Evolutionary conservation across 2,329 filamentous ascomycete species (phyloP).

Genomic region (Verticillium klebahnii): DNA sequence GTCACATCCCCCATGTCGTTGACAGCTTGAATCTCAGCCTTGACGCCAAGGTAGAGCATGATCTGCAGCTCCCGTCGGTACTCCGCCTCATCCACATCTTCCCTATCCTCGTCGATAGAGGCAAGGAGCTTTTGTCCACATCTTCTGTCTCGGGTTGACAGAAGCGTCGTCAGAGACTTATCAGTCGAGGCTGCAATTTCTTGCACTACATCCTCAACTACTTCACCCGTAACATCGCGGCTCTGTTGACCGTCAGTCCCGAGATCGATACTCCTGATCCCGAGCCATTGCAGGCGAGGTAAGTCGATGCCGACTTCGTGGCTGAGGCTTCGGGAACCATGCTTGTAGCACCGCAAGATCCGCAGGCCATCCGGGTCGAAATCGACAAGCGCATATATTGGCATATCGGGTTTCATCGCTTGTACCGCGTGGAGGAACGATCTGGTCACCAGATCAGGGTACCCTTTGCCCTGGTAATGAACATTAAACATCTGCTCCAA

Average conservation of each 20-base stretch:
- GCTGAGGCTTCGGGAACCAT: constrained; percentile 58
- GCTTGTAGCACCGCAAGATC: constrained; percentile 70
- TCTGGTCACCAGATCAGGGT: constrained; percentile 69
- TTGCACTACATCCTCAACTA: constrained; percentile 13
- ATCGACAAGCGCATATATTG: constrained; percentile 64
- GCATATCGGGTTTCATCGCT: constrained; percentile 39
- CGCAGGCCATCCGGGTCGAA: constrained; percentile 72
- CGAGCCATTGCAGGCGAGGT: constrained; percentile 59
- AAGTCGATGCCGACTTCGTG: constrained; percentile 53
- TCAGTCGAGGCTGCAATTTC: not conserved
- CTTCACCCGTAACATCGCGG: not conserved
- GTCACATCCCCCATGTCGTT: constrained; percentile 49
- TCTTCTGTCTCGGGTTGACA: constrained; percentile 54
- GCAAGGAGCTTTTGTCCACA: constrained; percentile 51
- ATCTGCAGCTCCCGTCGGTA: constrained; percentile 57
- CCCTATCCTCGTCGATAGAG: constrained; percentile 20
- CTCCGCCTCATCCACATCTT: constrained; percentile 26
- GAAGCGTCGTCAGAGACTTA: constrained; percentile 21
- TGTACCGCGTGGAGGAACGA: constrained; percentile 56
- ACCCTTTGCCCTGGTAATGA: constrained; percentile 65
- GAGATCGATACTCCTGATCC: constrained; percentile 45
- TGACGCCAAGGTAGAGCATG: constrained; percentile 70
- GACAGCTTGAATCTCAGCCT: constrained; percentile 72
- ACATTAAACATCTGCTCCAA: not conserved
- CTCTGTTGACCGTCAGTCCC: constrained; percentile 6